These are phyloP conservation scores for Sporobolomyces phaffii DNA, from an alignment of 768 basidiomycete species.

Conservation along the genomic window DNA sequence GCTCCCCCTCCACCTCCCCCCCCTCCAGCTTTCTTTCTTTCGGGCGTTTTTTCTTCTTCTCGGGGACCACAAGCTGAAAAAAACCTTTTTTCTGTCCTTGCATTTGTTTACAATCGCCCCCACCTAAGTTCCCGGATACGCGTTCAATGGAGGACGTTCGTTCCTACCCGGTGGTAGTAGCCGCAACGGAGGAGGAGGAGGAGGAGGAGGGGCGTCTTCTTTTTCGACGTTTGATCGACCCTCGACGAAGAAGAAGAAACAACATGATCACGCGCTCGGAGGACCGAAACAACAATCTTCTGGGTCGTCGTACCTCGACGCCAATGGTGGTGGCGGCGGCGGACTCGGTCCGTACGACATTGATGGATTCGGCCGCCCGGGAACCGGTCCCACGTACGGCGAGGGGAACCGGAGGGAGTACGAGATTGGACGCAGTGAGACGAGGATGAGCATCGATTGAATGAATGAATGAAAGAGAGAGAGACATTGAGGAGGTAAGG, in stretches of 20 bases:
- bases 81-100: too few relatives aligned
- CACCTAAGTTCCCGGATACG: constrained; percentile 35
- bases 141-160: not conserved
- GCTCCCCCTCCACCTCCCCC: too few relatives aligned
- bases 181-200: not conserved
- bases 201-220: not conserved
- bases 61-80: too few relatives aligned
- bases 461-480: too few relatives aligned
- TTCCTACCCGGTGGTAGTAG: not conserved
- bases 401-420: not conserved
- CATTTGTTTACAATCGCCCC: too few relatives aligned
- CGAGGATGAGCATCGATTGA: constrained; percentile 29
- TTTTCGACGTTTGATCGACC: not conserved
- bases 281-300: too few relatives aligned
- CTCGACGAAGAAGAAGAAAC: too few relatives aligned
- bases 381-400: not conserved
- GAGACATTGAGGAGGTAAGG: too few relatives aligned
- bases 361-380: not conserved
- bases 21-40: not conserved
- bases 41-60: not conserved
- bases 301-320: too few relatives aligned
- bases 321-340: too few relatives aligned
- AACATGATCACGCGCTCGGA: too few relatives aligned
- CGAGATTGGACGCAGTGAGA: not conserved
- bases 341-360: not conserved